Evolutionary conservation across 495 filamentous ascomycete genomes (phyloP).

Genomic region (Letharia columbiana): DNA sequence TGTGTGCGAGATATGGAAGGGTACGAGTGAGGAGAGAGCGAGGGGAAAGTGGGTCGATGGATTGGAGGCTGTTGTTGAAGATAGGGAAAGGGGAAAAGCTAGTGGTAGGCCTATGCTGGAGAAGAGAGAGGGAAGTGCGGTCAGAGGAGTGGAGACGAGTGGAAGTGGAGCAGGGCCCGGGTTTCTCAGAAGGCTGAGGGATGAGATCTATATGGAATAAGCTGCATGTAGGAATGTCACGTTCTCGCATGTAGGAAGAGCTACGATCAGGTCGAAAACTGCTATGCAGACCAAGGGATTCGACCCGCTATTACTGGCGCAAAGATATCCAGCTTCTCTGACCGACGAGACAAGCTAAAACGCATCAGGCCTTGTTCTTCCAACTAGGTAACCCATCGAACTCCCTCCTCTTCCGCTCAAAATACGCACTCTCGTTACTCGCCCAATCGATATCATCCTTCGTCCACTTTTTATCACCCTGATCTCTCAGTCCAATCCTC

Average conservation of each 20-base stretch:
- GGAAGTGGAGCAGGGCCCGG: slow-evolving; percentile 55
- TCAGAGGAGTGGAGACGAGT: slow-evolving; percentile 27
- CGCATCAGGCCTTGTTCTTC: slow-evolving; percentile 14
- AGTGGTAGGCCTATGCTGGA: slow-evolving; percentile 14
- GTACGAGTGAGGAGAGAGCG: slow-evolving; percentile 86
- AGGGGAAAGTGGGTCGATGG: slow-evolving; percentile 72
- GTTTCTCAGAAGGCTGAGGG: slow-evolving; percentile 68
- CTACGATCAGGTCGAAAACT: background rate
- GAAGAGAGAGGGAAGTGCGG: slow-evolving; percentile 16
- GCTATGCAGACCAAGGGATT: background rate
- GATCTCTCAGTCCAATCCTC: slow-evolving; percentile 13
- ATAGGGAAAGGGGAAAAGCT: slow-evolving; percentile 26
- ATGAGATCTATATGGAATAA: slow-evolving; percentile 56
- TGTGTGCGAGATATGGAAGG: slow-evolving; percentile 73
- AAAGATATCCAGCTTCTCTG: background rate
- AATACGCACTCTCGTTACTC: slow-evolving; percentile 11
- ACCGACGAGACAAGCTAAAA: background rate
- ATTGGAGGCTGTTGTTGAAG: slow-evolving; percentile 47
- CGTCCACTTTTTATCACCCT: slow-evolving; percentile 16
- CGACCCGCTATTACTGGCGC: background rate
- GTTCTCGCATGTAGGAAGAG: background rate
- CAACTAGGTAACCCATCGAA: slow-evolving; percentile 23
- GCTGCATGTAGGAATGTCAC: background rate
- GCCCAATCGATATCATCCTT: slow-evolving; percentile 17
- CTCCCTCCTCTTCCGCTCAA: slow-evolving; percentile 18